Percentiles rank a stretch among this genome's conserved stretches.
Conservation (phyloP, 2,329 filamentous ascomycete species). For the Whalleya microplaca region DNA sequence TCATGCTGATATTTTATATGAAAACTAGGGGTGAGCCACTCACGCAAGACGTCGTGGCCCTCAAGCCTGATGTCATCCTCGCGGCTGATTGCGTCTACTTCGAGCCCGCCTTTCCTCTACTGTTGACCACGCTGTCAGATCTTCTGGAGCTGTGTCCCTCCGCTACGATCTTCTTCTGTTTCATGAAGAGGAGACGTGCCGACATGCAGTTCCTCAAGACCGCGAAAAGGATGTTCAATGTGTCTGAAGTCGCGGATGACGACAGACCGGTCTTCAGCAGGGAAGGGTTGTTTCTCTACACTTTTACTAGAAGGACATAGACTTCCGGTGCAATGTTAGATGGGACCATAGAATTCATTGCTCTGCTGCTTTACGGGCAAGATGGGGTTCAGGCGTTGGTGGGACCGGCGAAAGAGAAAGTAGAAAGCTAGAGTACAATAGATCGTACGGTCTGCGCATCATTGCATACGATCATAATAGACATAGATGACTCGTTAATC, state of each 20-base stretch:
- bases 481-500: neutral
- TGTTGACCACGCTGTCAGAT: constrained; percentile 76
- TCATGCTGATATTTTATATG: constrained; percentile 20
- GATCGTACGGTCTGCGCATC: neutral
- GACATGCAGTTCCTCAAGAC: constrained; percentile 76
- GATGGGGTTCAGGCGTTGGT: neutral
- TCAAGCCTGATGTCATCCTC: constrained; percentile 79
- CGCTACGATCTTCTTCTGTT: constrained; percentile 78
- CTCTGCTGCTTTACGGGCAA: neutral
- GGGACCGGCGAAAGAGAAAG: neutral
- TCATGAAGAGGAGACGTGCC: constrained; percentile 87
- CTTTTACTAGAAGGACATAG: constrained; percentile 42
- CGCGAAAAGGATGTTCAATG: constrained; percentile 67
- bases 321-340: neutral
- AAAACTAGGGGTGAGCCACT: constrained; percentile 62
- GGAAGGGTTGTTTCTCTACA: constrained; percentile 64
- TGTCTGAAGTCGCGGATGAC: constrained; percentile 66
- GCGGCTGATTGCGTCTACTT: constrained; percentile 98
- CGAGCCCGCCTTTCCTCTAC: constrained; percentile 88
- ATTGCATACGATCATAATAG: neutral
- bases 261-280: constrained; percentile 61
- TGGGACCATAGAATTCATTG: neutral
- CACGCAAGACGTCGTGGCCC: constrained; percentile 53
- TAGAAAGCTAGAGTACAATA: neutral
- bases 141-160: constrained; percentile 73